Conservation (phyloP, 441 rosid genomes). For the Biscutella auriculata region DNA sequence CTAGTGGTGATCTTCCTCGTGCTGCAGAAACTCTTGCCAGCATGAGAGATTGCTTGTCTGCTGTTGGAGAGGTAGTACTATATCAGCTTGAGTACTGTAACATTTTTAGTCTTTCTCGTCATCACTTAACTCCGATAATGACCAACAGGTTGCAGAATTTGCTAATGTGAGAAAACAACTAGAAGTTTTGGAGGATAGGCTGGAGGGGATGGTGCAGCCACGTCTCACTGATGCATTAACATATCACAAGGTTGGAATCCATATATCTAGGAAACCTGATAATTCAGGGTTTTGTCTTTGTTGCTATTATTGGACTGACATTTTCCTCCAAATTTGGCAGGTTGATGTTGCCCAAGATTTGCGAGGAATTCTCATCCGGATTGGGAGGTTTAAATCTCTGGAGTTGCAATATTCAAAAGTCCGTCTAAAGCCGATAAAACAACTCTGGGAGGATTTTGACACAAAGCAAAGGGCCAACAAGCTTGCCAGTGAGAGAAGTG, state of each 20-base stretch:
- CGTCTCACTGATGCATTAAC: conserved; percentile 89
- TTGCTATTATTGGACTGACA: conserved; percentile 6
- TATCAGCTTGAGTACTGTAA: neutral
- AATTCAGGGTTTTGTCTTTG: neutral
- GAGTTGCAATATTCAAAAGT: conserved; percentile 85
- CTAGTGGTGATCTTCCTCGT: conserved; percentile 94
- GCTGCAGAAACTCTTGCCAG: conserved; percentile 98
- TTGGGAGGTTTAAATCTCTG: conserved; percentile 88
- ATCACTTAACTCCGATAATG: neutral
- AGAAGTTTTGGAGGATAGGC: conserved; percentile 85
- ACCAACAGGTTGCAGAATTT: conserved; percentile 86
- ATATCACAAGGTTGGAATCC: conserved; percentile 56
- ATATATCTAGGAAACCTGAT: neutral
- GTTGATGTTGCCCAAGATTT: conserved; percentile 89
- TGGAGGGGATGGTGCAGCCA: conserved; percentile 95
- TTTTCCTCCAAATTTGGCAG: conserved; percentile 27
- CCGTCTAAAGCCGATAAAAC: conserved; percentile 69
- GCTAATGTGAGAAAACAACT: conserved; percentile 93
- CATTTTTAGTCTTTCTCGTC: neutral
- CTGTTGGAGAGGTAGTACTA: conserved; percentile 79
- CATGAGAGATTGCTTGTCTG: conserved; percentile 97
- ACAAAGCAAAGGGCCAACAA: conserved; percentile 47
- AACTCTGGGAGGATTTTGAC: conserved; percentile 92
- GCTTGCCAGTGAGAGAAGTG: conserved; percentile 49
- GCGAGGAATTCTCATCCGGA: conserved; percentile 87